These are phyloP conservation scores for Paxillus rubicundulus DNA, from an alignment of 768 basidiomycete species.

Conservation along the genomic window DNA sequence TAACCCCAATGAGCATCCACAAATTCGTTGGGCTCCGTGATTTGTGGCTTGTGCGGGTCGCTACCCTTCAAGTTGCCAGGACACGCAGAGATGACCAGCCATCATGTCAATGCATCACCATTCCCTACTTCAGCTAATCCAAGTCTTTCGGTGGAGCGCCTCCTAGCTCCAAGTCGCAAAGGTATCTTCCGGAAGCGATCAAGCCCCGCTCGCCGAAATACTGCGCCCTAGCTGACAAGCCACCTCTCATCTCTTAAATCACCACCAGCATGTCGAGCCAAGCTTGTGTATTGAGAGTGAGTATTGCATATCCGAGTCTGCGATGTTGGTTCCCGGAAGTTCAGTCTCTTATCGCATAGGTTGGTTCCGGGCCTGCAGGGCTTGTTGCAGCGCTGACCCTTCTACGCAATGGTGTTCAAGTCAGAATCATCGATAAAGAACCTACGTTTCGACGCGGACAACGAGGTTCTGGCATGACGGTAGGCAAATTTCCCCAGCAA, in stretches of 20 bases:
- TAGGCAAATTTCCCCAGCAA: conserved; percentile 5
- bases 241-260: neutral
- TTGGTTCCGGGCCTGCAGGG: conserved; percentile 48
- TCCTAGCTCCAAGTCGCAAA: too few species aligned
- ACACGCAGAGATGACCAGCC: too few species aligned
- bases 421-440: conserved; percentile 7
- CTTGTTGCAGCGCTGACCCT: conserved; percentile 43
- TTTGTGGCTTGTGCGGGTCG: too few species aligned
- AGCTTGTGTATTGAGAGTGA: neutral
- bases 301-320: neutral
- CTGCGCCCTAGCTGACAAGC: too few species aligned
- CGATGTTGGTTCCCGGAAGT: neutral
- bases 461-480: conserved; percentile 39
- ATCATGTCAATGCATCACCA: too few species aligned
- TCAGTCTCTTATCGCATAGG: conserved; percentile 27
- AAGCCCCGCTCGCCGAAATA: too few species aligned
- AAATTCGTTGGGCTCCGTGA: too few species aligned
- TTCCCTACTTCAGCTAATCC: too few species aligned
- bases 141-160: too few species aligned
- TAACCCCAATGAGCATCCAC: too few species aligned
- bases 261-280: neutral
- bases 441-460: conserved; percentile 35
- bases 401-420: conserved; percentile 24
- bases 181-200: too few species aligned
- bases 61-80: too few species aligned